These are phyloP conservation scores for Xylaria sp. DNA, from an alignment of 2,329 filamentous ascomycete species.

Conservation along the genomic window DNA sequence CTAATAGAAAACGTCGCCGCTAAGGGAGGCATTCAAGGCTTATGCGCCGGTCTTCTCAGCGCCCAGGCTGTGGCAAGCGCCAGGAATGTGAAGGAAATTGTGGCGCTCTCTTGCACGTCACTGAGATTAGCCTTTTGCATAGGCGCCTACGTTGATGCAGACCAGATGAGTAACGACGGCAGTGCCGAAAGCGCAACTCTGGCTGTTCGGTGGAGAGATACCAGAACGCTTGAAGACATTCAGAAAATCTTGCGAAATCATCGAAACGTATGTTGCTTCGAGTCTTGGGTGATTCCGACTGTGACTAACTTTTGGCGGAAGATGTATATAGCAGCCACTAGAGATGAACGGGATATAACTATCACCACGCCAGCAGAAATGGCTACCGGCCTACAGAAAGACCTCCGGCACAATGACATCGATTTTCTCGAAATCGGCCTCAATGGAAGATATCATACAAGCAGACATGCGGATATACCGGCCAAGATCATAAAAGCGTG, in stretches of 20 bases:
- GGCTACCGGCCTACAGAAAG: neutral
- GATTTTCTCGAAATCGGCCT: constrained; percentile 17
- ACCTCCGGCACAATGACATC: neutral
- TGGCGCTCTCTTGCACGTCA: constrained; percentile 21
- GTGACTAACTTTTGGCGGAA: neutral
- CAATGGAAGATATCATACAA: constrained; percentile 10
- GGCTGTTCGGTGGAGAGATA: constrained; percentile 12
- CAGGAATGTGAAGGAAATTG: neutral
- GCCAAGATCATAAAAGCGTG: constrained; percentile 21
- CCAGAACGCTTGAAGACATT: constrained; percentile 7
- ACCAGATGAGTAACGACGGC: constrained; percentile 2
- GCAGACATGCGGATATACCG: constrained; percentile 7
- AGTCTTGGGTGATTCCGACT: neutral
- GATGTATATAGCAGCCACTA: constrained; percentile 19
- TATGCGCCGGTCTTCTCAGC: constrained; percentile 17
- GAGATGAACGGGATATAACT: constrained; percentile 23
- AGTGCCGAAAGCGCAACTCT: neutral
- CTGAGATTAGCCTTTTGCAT: constrained; percentile 19
- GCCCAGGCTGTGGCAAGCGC: constrained; percentile 26
- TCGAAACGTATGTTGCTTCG: constrained; percentile 10
- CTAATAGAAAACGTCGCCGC: constrained; percentile 24
- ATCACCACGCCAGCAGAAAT: constrained; percentile 11
- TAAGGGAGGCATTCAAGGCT: constrained; percentile 28
- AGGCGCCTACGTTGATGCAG: constrained; percentile 17
- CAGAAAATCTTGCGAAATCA: constrained; percentile 9